Conservation (phyloP, 768 basidiomycete species). For the Pleurotus giganteus region DNA sequence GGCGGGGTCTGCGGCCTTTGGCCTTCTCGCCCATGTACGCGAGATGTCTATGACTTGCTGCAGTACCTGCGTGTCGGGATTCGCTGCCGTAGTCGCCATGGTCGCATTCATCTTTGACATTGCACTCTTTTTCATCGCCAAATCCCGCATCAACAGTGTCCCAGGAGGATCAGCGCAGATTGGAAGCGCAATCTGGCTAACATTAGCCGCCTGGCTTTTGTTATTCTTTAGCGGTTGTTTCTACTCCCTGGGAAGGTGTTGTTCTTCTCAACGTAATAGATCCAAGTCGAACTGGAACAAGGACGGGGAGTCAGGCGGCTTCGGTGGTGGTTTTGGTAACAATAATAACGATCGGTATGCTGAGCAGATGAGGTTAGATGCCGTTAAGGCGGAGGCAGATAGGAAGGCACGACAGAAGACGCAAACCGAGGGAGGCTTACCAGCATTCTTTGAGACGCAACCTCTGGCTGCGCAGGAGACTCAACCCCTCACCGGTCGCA, state of each 20-base stretch:
- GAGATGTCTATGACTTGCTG: constrained; percentile 85
- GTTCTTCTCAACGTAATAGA: constrained; percentile 52
- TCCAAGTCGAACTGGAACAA: constrained; percentile 36
- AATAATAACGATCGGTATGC: constrained; percentile 36
- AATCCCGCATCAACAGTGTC: constrained; percentile 76
- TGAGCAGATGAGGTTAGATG: constrained; percentile 76
- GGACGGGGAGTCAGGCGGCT: constrained; percentile 25
- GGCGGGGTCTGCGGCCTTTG: constrained; percentile 72
- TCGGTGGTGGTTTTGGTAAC: constrained; percentile 12
- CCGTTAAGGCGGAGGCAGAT: constrained; percentile 84
- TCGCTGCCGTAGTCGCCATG: constrained; percentile 76
- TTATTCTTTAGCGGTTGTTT: constrained; percentile 91
- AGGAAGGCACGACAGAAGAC: constrained; percentile 67
- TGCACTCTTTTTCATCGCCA: constrained; percentile 87
- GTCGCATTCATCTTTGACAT: constrained; percentile 93
- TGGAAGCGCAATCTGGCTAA: constrained; percentile 91
- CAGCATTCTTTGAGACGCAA: constrained; percentile 46
- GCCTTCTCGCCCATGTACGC: constrained; percentile 83
- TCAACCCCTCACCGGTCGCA: constrained; percentile 62
- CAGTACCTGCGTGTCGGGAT: constrained; percentile 77
- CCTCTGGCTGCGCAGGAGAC: constrained; percentile 44
- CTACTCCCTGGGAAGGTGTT: constrained; percentile 82
- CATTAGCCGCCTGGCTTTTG: constrained; percentile 80
- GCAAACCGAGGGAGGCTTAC: constrained; percentile 63
- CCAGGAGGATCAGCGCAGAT: constrained; percentile 64